These are phyloP conservation scores for Colletotrichum camelliae DNA, from an alignment of 2,329 filamentous ascomycete species.

Conservation along the genomic window DNA sequence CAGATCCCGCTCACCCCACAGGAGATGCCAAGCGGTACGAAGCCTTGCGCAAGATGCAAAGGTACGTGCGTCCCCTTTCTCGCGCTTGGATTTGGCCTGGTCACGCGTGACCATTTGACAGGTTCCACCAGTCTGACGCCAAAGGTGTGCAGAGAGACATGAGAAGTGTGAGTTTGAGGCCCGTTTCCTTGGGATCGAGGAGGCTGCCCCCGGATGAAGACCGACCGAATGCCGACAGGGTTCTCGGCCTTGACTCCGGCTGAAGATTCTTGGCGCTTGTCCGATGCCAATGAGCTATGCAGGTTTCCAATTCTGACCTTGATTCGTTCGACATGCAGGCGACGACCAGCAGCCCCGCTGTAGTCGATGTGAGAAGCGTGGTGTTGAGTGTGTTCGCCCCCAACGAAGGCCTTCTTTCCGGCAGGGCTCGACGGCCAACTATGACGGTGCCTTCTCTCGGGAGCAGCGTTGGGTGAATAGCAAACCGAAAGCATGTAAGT, in stretches of 20 bases:
- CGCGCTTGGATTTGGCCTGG: background rate
- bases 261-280: background rate
- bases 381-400: slow-evolving; percentile 38
- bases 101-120: background rate
- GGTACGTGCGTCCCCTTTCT: slow-evolving; percentile 16
- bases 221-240: background rate
- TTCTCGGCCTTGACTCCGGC: background rate
- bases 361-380: slow-evolving; percentile 36
- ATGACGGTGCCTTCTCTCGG: slow-evolving; percentile 27
- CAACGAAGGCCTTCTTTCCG: slow-evolving; percentile 40
- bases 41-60: slow-evolving; percentile 28
- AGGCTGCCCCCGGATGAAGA: background rate
- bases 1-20: background rate
- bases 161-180: slow-evolving; percentile 26
- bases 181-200: background rate
- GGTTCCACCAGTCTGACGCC: background rate
- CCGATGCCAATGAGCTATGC: background rate
- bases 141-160: slow-evolving; percentile 25
- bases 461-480: slow-evolving; percentile 43
- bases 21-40: slow-evolving; percentile 27
- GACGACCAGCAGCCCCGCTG: slow-evolving; percentile 43
- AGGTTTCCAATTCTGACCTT: background rate
- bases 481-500: slow-evolving; percentile 38
- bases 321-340: slow-evolving; percentile 26
- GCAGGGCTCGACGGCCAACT: slow-evolving; percentile 35